Conservation (phyloP, 495 filamentous ascomycete species). For the Aspergillus incahuasiensis region DNA sequence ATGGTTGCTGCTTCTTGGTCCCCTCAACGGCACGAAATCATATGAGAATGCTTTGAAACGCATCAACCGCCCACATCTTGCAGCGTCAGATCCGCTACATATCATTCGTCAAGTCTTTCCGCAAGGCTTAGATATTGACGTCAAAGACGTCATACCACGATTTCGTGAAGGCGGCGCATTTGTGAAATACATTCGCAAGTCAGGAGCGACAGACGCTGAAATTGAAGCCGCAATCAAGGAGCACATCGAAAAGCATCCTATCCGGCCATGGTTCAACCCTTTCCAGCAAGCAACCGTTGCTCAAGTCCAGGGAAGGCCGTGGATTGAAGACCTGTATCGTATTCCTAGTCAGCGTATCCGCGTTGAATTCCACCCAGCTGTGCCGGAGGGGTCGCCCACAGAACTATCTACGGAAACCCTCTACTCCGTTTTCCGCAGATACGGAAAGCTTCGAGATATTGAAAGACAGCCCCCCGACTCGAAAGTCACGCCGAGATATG, state of each 20-base stretch:
- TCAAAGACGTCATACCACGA: conserved; percentile 75
- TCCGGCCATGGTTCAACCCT: conserved; percentile 87
- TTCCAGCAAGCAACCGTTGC: conserved; percentile 63
- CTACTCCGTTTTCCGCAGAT: conserved; percentile 82
- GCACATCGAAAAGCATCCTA: conserved; percentile 61
- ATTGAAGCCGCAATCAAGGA: conserved; percentile 52
- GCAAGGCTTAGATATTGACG: conserved; percentile 51
- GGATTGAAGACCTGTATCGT: conserved; percentile 89
- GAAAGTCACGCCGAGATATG: conserved; percentile 74
- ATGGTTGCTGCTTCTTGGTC: conserved; percentile 55
- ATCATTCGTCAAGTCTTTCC: conserved; percentile 63
- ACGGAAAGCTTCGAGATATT: conserved; percentile 85
- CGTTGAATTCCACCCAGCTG: conserved; percentile 77
- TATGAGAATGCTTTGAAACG: conserved; percentile 58
- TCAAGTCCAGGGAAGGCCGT: conserved; percentile 77
- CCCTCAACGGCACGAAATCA: conserved; percentile 53
- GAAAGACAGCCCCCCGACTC: conserved; percentile 72
- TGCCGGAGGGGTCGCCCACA: conserved; percentile 56
- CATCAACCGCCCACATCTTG: conserved; percentile 55
- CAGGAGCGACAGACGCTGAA: conserved; percentile 46
- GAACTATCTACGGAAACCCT: conserved; percentile 84
- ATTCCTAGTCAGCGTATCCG: conserved; percentile 69
- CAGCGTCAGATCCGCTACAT: conserved; percentile 57
- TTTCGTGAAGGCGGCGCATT: conserved; percentile 92
- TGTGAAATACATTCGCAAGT: conserved; percentile 72